These are phyloP conservation scores for Aspergillus tamarii DNA, from an alignment of 2,329 filamentous ascomycete species.

Conservation along the genomic window DNA sequence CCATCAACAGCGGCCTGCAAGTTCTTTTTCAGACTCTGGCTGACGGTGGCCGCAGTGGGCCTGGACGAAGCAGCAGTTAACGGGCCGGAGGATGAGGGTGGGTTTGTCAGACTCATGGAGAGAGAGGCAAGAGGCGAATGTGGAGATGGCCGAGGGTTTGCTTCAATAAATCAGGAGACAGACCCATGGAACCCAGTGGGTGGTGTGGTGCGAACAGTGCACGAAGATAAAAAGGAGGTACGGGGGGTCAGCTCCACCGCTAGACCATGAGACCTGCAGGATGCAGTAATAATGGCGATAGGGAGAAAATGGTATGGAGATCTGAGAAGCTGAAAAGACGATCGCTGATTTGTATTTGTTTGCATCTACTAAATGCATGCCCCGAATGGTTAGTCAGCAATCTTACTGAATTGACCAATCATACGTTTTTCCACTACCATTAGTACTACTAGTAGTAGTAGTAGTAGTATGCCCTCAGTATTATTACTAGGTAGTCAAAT, in stretches of 20 bases:
- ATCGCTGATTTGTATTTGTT: neutral
- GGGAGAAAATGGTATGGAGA: neutral
- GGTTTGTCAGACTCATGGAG: conserved; percentile 48
- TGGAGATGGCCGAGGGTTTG: conserved; percentile 6
- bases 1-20: conserved; percentile 50
- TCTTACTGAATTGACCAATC: neutral
- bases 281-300: neutral
- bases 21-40: conserved; percentile 45
- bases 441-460: too few species aligned
- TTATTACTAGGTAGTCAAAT: too few species aligned
- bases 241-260: conserved; percentile 2
- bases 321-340: neutral
- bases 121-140: conserved; percentile 10
- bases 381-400: neutral
- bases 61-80: conserved; percentile 42
- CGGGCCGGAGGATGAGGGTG: conserved; percentile 44
- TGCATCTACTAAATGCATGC: neutral
- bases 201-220: conserved; percentile 7
- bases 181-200: conserved; percentile 4
- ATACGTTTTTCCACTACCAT: neutral
- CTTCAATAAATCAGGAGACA: conserved; percentile 7
- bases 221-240: conserved; percentile 2
- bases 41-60: conserved; percentile 33
- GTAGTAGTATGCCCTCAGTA: too few species aligned
- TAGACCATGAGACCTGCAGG: conserved; percentile 2